A percentile compares a stretch with the other conserved stretches of the same genome.
These are phyloP conservation scores for Solanum gracilifrons DNA, from an alignment of 257 asterid species.

Conservation along the genomic window DNA sequence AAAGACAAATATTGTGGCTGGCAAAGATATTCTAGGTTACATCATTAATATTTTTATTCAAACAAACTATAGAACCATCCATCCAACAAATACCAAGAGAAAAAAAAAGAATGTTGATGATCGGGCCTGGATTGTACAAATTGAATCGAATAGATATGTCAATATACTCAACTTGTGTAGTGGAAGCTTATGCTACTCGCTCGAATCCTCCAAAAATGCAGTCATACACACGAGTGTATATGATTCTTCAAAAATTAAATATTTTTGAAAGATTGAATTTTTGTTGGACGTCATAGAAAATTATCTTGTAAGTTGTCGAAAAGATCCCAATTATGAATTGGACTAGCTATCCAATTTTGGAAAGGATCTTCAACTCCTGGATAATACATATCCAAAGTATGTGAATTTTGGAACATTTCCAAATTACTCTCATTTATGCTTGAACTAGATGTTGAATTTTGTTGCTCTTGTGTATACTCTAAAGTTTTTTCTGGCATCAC, in stretches of 20 bases:
- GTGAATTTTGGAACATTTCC: conserved; percentile 8
- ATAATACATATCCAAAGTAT: conserved; percentile 10
- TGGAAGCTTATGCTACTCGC: background rate
- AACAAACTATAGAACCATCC: background rate
- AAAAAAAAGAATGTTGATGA: background rate
- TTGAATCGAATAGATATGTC: background rate
- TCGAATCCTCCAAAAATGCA: background rate
- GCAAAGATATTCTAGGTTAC: background rate
- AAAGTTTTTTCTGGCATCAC: background rate
- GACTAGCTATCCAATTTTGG: conserved; percentile 44
- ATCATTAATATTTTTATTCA: background rate
- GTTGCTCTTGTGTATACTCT: conserved; percentile 8
- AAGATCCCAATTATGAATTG: conserved; percentile 47
- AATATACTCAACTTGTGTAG: background rate
- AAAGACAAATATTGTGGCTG: background rate
- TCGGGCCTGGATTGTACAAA: background rate
- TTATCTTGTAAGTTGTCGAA: conserved; percentile 22
- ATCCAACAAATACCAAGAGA: background rate
- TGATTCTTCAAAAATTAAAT: background rate
- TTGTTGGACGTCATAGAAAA: conserved; percentile 21
- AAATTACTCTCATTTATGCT: background rate
- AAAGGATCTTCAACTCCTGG: conserved; percentile 20
- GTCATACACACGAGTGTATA: background rate
- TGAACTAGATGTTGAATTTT: background rate
- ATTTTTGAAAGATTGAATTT: background rate